A percentile compares a stretch with the other conserved stretches of the same genome.
Evolutionary conservation across 2,329 filamentous ascomycete genomes (phyloP).

Genomic region (Fonsecaea pedrosoi): DNA sequence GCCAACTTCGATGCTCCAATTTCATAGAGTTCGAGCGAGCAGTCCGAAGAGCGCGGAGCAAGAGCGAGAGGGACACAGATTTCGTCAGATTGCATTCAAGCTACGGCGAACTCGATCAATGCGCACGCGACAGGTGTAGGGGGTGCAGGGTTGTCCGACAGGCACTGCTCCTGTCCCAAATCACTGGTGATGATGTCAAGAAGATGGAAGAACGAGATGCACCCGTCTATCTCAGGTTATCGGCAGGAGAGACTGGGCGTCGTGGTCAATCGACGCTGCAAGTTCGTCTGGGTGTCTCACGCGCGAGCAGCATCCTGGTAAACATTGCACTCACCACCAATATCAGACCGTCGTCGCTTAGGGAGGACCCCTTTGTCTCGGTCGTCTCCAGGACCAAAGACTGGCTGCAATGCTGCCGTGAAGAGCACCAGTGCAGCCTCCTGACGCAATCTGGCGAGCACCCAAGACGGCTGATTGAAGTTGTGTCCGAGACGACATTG

Average conservation of each 20-base stretch:
- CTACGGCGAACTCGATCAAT: conserved; percentile 12
- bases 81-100: conserved; percentile 15
- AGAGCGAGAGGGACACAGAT: background rate
- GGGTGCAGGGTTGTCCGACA: conserved; percentile 15
- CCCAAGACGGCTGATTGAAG: conserved; percentile 11
- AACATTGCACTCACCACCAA: conserved; percentile 16
- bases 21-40: conserved; percentile 7
- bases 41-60: conserved; percentile 7
- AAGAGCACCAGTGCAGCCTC: conserved; percentile 2
- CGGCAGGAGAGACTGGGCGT: background rate
- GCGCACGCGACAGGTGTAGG: conserved; percentile 6
- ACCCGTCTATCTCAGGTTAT: conserved; percentile 11
- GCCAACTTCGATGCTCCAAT: conserved; percentile 10
- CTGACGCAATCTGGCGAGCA: conserved; percentile 12
- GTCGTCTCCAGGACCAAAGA: background rate
- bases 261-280: background rate
- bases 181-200: conserved; percentile 2
- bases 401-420: conserved; percentile 1
- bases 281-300: background rate
- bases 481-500: conserved; percentile 9
- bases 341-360: background rate
- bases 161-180: conserved; percentile 6
- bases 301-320: background rate
- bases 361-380: background rate
- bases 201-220: conserved; percentile 9